Evolutionary conservation across 495 filamentous ascomycete species (phyloP).

Genomic region (Amniculicola lignicola): DNA sequence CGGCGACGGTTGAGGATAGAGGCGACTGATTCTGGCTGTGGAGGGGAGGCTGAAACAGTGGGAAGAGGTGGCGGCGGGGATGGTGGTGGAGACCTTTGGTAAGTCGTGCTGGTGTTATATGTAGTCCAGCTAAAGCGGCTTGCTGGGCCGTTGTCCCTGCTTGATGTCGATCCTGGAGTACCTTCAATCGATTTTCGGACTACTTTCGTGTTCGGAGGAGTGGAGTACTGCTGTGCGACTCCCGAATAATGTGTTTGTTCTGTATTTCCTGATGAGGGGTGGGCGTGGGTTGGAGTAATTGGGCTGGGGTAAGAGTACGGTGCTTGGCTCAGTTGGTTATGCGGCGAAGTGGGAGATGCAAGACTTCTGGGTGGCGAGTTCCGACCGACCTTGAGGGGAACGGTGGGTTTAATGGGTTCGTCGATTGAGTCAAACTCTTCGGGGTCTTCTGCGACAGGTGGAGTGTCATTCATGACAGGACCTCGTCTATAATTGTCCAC

Average conservation of each 20-base stretch:
- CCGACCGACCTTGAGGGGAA: conserved; percentile 40
- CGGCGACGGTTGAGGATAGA: conserved; percentile 30
- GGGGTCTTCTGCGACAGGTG: conserved; percentile 24
- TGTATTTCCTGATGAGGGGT: background rate
- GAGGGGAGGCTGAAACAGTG: conserved; percentile 2
- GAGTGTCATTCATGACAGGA: conserved; percentile 24
- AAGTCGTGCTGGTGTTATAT: conserved; percentile 56
- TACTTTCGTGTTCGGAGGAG: conserved; percentile 20
- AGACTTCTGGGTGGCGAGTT: conserved; percentile 38
- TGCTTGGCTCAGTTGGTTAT: conserved; percentile 13
- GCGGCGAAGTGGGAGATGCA: conserved; percentile 33
- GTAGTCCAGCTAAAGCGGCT: conserved; percentile 76
- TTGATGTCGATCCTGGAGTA: conserved; percentile 12
- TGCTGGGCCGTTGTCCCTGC: conserved; percentile 45
- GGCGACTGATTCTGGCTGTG: too few relatives aligned
- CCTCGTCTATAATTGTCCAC: conserved; percentile 12
- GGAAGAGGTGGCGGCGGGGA: conserved; percentile 45
- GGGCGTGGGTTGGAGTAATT: conserved; percentile 20
- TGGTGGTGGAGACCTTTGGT: conserved; percentile 47
- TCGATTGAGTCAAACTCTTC: conserved; percentile 16
- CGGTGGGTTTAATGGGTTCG: conserved; percentile 40
- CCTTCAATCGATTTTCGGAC: conserved; percentile 26
- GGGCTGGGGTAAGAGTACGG: conserved; percentile 28
- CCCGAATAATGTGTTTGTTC: background rate
- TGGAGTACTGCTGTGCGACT: conserved; percentile 1